phyloP scores from a whole-genome alignment of 192 early-diverging fungal species.

The Coemansia sp. region DNA sequence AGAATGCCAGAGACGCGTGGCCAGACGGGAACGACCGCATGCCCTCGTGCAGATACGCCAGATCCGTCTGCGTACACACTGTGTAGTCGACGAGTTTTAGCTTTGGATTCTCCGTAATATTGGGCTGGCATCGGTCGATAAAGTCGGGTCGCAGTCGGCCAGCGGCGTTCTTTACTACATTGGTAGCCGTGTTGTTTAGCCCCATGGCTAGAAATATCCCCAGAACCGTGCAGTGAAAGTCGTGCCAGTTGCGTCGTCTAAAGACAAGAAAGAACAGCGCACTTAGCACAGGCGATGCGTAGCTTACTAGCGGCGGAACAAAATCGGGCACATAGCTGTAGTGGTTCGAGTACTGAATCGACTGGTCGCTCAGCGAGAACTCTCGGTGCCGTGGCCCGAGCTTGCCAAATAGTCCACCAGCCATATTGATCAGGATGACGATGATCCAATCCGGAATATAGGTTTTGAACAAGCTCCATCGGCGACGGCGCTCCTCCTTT shows the following conservation, averaged over 20 bases:
- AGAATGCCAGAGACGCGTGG: constrained; percentile 79
- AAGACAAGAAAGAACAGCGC: constrained; percentile 44
- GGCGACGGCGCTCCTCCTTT: constrained; percentile 32
- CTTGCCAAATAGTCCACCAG: constrained; percentile 62
- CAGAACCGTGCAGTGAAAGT: constrained; percentile 54
- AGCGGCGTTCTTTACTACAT: constrained; percentile 57
- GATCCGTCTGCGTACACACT: constrained; percentile 64
- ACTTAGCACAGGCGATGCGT: constrained; percentile 36
- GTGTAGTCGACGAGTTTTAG: constrained; percentile 62
- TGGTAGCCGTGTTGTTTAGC: constrained; percentile 56
- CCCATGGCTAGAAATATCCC: constrained; percentile 55
- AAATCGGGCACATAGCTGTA: constrained; percentile 42
- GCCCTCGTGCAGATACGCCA: constrained; percentile 66
- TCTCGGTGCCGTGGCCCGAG: constrained; percentile 67
- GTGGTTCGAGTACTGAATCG: constrained; percentile 66
- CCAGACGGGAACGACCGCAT: constrained; percentile 87
- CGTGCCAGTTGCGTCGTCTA: constrained; percentile 54
- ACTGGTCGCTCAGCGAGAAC: constrained; percentile 70
- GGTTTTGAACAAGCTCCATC: constrained; percentile 36
- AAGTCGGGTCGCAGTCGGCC: constrained; percentile 73
- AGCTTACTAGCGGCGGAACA: constrained; percentile 51
- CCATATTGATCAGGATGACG: constrained; percentile 60
- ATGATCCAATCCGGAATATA: constrained; percentile 62
- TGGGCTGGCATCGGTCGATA: constrained; percentile 54
- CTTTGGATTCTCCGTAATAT: constrained; percentile 53